Evolutionary conservation across 1,284 basidiomycete genomes (phyloP).

Genomic region (Microbotryum violaceum): DNA sequence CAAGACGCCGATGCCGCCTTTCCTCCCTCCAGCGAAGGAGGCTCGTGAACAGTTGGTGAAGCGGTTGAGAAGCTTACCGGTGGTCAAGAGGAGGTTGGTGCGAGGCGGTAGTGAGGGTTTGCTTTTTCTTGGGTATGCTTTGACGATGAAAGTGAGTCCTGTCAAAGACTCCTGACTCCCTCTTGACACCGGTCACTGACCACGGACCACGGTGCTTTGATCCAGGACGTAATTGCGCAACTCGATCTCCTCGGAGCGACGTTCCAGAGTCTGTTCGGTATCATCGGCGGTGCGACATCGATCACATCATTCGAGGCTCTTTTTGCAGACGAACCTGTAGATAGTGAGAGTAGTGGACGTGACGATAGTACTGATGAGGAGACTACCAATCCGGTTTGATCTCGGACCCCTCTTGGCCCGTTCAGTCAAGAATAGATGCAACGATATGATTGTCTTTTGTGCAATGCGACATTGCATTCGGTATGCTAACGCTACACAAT

Average conservation of each 20-base stretch:
- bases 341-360: no score
- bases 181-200: conserved; percentile 4
- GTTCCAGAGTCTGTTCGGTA: conserved; percentile 79
- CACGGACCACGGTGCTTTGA: conserved; percentile 2
- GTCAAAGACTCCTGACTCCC: background rate
- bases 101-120: conserved; percentile 61
- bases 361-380: no score
- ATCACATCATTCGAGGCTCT: no score
- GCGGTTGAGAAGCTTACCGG: conserved; percentile 71
- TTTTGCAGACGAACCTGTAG: no score
- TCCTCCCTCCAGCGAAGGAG: conserved; percentile 82
- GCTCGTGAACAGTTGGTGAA: conserved; percentile 72
- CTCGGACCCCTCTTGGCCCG: no score
- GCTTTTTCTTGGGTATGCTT: conserved; percentile 85
- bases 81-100: conserved; percentile 60
- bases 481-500: no score
- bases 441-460: no score
- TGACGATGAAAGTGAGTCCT: conserved; percentile 60
- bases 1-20: conserved; percentile 86
- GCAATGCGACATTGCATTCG: no score
- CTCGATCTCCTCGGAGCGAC: conserved; percentile 67
- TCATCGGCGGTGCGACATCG: conserved; percentile 38
- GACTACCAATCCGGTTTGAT: no score
- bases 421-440: no score
- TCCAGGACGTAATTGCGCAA: conserved; percentile 71